These are phyloP conservation scores for Silene vulgaris DNA, from an alignment of 179 eudicot genomes.

Conservation along the genomic window DNA sequence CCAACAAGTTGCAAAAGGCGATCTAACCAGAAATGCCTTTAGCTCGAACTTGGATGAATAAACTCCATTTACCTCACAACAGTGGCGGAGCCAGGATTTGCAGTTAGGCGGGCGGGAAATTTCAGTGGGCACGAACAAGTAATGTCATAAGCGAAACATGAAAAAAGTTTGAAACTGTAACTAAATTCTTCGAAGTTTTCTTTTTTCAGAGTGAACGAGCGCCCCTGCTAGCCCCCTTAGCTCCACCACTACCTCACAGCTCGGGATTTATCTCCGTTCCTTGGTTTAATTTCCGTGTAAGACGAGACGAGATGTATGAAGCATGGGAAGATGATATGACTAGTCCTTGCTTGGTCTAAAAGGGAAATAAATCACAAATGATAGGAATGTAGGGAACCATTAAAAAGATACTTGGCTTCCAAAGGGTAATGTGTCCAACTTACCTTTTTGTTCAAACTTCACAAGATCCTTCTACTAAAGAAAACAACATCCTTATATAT, in stretches of 20 bases:
- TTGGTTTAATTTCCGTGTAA: too few species aligned
- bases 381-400: conserved; percentile 44
- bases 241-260: not conserved
- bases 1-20: not conserved
- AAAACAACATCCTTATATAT: conserved; percentile 15
- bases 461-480: conserved; percentile 21
- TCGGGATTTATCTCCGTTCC: too few species aligned
- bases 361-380: conserved; percentile 36
- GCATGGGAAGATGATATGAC: conserved; percentile 11
- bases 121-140: too few species aligned
- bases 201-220: too few species aligned
- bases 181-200: too few species aligned
- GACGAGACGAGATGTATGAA: not conserved
- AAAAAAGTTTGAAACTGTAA: too few species aligned
- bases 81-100: too few species aligned
- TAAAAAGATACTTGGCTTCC: conserved; percentile 43
- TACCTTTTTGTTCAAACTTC: conserved; percentile 40
- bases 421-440: conserved; percentile 38
- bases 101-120: too few species aligned
- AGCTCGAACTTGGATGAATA: not conserved
- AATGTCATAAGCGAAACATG: too few species aligned
- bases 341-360: conserved; percentile 28
- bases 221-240: too few species aligned
- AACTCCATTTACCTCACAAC: not conserved
- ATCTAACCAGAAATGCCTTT: not conserved